Base-by-base conservation (phyloP, 2,329 filamentous ascomycete species). In the Lachnellula suecica region DNA sequence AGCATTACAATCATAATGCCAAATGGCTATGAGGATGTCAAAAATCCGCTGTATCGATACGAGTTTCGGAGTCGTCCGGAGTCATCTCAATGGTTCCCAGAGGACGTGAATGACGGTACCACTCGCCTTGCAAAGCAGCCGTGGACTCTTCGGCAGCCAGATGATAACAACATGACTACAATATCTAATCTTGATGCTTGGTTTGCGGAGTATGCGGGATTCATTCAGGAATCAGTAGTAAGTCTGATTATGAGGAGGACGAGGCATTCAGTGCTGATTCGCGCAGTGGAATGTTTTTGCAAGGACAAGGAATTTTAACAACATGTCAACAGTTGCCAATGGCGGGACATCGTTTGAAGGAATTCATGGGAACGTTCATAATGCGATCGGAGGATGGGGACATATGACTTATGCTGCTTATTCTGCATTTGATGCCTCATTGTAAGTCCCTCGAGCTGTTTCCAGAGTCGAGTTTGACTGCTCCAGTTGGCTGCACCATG, bases 221-320 rank as follows among this genome's bases (percentile, higher is more conserved):
- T 44, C 84, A 79, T 79, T 83, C 57, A 78, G 20, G 79, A 56
- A 63, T 69, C 20, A 88, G 84, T 84, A 72, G 73, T 19, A 74
- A 79, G 53, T 88, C 10, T 7, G 6, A 17, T 7, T 22, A 20
- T 4, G 7, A 40, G 37, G 11, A 9, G 22, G 13, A 15, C 4
- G 4, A 22, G 13, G n/a, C 84, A 1, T 76, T 84, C 54, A 74
- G 85, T 51, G 71, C 85, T 49, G 61, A 68, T 73, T 3, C 66
- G 63, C 35, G 65, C 67, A 53, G 73, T 75, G 75, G 44, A 68
- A 68, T 38, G 70, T 71, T 4, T 74, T 77, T 50, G 65, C 68
- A 2, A 64, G 66, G 8, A 64, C 69, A 4, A 59, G 53, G 1
- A 68, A 44, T 10, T 51, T 24, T 59, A 4, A 75, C 70, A 54